phyloP scores from a whole-genome alignment of 768 basidiomycete genomes.

The Polyporus arcularius region DNA sequence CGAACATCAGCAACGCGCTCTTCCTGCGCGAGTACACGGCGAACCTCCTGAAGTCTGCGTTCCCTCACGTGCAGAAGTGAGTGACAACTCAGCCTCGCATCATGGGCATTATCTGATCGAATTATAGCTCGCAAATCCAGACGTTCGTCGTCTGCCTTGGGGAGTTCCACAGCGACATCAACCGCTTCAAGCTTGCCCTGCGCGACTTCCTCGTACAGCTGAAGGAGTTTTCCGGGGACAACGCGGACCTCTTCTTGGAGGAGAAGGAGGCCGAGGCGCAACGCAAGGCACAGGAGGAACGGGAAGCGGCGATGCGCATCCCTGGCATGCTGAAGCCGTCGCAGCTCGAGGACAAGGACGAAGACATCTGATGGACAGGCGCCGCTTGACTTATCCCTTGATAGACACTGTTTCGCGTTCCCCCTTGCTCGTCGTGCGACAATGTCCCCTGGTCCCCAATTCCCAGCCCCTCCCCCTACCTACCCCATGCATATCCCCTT shows the following conservation, averaged over 20 bases:
- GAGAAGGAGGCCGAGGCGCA: slow-evolving; percentile 90
- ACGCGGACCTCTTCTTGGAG: slow-evolving; percentile 88
- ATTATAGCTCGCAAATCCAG: slow-evolving; percentile 64
- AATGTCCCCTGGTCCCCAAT: not conserved
- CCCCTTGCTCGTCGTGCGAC: not conserved
- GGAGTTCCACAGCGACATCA: slow-evolving; percentile 77
- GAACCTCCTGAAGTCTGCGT: slow-evolving; percentile 83
- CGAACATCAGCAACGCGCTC: slow-evolving; percentile 71
- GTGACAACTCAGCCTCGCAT: slow-evolving; percentile 27
- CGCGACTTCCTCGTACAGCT: slow-evolving; percentile 98
- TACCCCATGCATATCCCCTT: not conserved
- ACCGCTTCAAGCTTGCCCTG: slow-evolving; percentile 89
- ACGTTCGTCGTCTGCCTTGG: slow-evolving; percentile 67
- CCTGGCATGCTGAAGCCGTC: slow-evolving; percentile 98
- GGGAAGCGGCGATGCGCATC: slow-evolving; percentile 86
- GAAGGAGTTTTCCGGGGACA: slow-evolving; percentile 96
- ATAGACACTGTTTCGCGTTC: slow-evolving; percentile 16
- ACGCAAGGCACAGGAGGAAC: slow-evolving; percentile 79
- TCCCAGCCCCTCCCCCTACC: slow-evolving; percentile 5
- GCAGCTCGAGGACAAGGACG: slow-evolving; percentile 92
- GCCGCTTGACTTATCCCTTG: slow-evolving; percentile 22
- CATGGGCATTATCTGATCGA: slow-evolving; percentile 2
- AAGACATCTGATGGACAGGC: slow-evolving; percentile 59
- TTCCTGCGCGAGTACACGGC: slow-evolving; percentile 88
- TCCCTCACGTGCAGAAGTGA: slow-evolving; percentile 89